Conservation (phyloP, 73 alveolate species). For the Stentor coeruleus region DNA sequence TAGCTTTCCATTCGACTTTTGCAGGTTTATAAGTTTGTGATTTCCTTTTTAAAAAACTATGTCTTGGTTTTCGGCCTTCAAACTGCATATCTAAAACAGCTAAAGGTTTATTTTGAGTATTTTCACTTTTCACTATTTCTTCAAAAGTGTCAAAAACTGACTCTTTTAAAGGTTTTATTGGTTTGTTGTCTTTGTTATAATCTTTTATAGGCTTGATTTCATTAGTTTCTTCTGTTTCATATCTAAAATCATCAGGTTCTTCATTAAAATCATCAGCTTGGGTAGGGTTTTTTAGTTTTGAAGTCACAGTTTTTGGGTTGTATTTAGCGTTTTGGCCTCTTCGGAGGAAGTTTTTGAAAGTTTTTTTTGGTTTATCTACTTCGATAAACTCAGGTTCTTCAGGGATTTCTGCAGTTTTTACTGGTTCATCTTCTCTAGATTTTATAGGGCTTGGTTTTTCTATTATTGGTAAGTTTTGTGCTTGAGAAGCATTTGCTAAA, state of each 20-base stretch:
- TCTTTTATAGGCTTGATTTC: neutral
- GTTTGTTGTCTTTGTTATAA: neutral
- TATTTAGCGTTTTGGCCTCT: constrained; percentile 21
- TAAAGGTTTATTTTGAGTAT: neutral
- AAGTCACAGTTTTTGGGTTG: neutral
- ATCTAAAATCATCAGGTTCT: neutral
- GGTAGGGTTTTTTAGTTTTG: neutral
- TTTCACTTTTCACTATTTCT: neutral
- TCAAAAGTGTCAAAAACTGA: neutral
- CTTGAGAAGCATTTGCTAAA: neutral
- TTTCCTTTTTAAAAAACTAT: constrained; percentile 2
- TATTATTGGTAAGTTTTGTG: neutral
- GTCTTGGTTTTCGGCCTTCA: neutral
- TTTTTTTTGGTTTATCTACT: neutral
- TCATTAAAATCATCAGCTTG: neutral
- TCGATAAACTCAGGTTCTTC: neutral
- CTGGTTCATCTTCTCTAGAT: constrained; percentile 10
- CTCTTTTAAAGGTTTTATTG: neutral
- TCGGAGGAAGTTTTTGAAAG: neutral
- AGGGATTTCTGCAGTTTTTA: neutral
- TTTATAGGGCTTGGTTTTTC: neutral
- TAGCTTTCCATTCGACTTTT: constrained; percentile 13
- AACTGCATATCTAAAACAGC: too few species aligned
- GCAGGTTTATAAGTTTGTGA: constrained; percentile 9
- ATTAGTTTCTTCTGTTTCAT: neutral